These are phyloP conservation scores for Bryopsis sp. DNA, from an alignment of 139 green algal genomes.

Conservation along the genomic window DNA sequence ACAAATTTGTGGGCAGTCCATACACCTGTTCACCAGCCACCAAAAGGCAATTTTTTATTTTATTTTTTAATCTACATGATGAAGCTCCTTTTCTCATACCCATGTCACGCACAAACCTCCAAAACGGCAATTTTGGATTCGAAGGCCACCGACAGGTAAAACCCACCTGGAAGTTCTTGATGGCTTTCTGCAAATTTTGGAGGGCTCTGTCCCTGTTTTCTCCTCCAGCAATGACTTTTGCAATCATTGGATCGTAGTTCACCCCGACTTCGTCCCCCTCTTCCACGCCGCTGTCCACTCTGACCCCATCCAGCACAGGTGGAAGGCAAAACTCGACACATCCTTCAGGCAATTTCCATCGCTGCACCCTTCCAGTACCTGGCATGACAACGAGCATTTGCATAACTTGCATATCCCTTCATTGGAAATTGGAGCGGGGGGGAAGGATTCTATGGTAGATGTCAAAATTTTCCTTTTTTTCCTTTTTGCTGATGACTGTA, in stretches of 20 bases:
- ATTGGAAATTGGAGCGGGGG: no score
- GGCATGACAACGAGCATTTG: slow-evolving; percentile 6
- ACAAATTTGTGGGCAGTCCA: slow-evolving; percentile 65
- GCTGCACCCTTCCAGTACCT: slow-evolving; percentile 41
- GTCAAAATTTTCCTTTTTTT: no score
- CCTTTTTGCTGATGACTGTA: no score
- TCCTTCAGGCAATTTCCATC: slow-evolving; percentile 36
- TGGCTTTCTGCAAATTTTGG: slow-evolving; percentile 20
- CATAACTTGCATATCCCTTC: no score
- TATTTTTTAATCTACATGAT: background rate
- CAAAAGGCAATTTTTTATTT: background rate
- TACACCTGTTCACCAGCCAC: slow-evolving; percentile 34
- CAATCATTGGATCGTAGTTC: slow-evolving; percentile 88
- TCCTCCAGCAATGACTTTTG: slow-evolving; percentile 64
- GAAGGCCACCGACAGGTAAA: no score
- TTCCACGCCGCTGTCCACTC: slow-evolving; percentile 62
- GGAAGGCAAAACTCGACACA: slow-evolving; percentile 23
- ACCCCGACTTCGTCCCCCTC: slow-evolving; percentile 52
- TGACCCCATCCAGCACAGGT: slow-evolving; percentile 19
- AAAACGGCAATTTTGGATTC: no score
- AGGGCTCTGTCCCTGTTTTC: slow-evolving; percentile 31
- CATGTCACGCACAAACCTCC: no score
- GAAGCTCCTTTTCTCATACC: no score
- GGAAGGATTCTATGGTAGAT: no score
- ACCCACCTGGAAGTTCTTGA: slow-evolving; percentile 26